A percentile compares a stretch with the other conserved stretches of the same genome.
Evolutionary conservation across 2,329 filamentous ascomycete genomes (phyloP).

Genomic region (Alternaria gaisen): DNA sequence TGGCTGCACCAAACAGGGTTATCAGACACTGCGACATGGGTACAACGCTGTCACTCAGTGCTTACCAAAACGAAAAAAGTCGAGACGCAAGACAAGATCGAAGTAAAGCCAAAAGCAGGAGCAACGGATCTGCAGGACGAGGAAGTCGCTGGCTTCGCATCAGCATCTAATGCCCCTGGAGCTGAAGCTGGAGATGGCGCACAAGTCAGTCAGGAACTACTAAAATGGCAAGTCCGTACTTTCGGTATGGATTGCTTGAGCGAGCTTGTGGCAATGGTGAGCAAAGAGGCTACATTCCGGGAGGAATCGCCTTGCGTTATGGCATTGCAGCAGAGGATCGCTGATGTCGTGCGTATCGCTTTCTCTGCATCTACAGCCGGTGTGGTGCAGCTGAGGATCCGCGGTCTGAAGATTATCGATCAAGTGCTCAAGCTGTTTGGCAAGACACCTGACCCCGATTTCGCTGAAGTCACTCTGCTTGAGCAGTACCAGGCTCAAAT

Average conservation of each 20-base stretch:
- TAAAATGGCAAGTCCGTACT: conserved; percentile 94
- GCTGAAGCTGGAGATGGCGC: conserved; percentile 53
- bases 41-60: conserved; percentile 86
- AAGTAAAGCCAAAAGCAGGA: conserved; percentile 59
- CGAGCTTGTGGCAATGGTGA: conserved; percentile 81
- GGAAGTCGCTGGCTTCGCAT: conserved; percentile 93
- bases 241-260: conserved; percentile 91
- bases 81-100: conserved; percentile 61
- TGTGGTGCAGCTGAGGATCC: conserved; percentile 87
- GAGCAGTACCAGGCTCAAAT: conserved; percentile 99
- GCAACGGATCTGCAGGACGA: conserved; percentile 90
- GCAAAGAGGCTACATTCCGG: conserved; percentile 79
- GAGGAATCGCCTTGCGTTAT: conserved; percentile 80
- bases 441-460: conserved; percentile 93
- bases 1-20: conserved; percentile 94
- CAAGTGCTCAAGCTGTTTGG: conserved; percentile 94
- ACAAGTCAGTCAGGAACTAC: conserved; percentile 75
- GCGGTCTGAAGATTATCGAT: conserved; percentile 92
- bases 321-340: conserved; percentile 82
- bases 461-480: conserved; percentile 93
- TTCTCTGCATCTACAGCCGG: conserved; percentile 97
- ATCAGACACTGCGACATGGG: conserved; percentile 81
- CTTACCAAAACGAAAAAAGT: conserved; percentile 86
- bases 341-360: conserved; percentile 93
- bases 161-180: conserved; percentile 67